Evolutionary conservation across 306 rosid genomes (phyloP), one percentile per base, ranked within the genome.

Genomic region (Prunus persica): DNA sequence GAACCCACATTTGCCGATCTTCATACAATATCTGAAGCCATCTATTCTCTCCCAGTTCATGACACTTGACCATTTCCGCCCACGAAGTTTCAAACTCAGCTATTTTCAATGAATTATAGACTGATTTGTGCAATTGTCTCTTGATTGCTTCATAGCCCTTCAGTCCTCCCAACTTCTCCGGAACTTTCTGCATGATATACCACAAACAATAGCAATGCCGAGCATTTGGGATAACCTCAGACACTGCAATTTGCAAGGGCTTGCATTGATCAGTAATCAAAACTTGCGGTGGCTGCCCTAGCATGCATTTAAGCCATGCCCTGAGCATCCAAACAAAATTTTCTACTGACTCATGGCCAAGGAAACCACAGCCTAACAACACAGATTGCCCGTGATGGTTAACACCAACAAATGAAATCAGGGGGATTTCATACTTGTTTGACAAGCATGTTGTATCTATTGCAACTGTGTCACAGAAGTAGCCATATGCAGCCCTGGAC

Each of bases 121-220:
- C 82, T 28, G 90, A 78, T 75, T 69, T 85, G 63, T 84, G 75
- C 86, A 91, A 34, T 20, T 82, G 83, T 78, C 80, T 79, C 79
- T 67, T 89, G 87, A 89, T 88, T 47, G 81, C 75, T 77, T 85
- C 95, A 72, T 85, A 89, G 66, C 91, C 91, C 69, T 87, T 78
- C 88, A 91, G 75, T 74, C 97, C 97, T 72, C 97, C 97, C 87
- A 91, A 74, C 87, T 88, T 89, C 82, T 89, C 93, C 3, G 93
- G 90, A 79, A 91, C 83, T 86, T 87, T 86, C 61, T 82, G 89
- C 87, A 84, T 84, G 65, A 91, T 87, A 78, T 86, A 87, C 84
- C 85, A 82, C 85, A 84, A 66, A 69, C 87, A 83, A 79, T 82
- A 92, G 84, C 97, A 89, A 69, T 88, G 97, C 34, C 58, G 84